A percentile compares a stretch with the other conserved stretches of the same genome.
phyloP scores from a whole-genome alignment of 2,329 filamentous ascomycete species.

The Aspergillus quadrilineatus region DNA sequence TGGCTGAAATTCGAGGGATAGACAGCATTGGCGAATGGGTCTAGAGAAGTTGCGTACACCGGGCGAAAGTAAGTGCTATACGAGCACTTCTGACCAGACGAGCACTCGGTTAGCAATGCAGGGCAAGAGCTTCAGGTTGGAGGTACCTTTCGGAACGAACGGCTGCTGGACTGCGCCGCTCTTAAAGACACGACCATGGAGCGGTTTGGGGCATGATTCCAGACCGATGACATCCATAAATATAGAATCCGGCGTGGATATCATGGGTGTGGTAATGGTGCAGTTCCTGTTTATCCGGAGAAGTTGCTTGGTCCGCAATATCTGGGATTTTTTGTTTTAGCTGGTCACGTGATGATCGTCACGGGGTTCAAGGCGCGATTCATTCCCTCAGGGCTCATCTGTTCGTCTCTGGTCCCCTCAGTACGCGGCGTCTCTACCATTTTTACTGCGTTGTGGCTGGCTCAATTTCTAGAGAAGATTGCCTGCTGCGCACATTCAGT shows the following conservation, averaged over 20 bases:
- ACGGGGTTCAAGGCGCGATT: constrained; percentile 28
- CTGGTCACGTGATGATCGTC: constrained; percentile 34
- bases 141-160: constrained; percentile 29
- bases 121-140: neutral
- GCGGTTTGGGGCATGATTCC: constrained; percentile 39
- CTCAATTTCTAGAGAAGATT: constrained; percentile 4
- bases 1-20: neutral
- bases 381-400: constrained; percentile 20
- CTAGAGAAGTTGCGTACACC: constrained; percentile 5
- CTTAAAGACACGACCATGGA: constrained; percentile 38
- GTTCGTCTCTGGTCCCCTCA: constrained; percentile 19
- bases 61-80: constrained; percentile 8
- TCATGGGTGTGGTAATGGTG: neutral
- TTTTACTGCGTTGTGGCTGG: constrained; percentile 5
- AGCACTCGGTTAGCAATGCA: constrained; percentile 2
- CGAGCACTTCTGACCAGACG: constrained; percentile 9
- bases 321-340: too few relatives aligned
- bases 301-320: too few relatives aligned
- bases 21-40: constrained; percentile 8
- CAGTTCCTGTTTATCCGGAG: too few relatives aligned
- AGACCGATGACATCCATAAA: constrained; percentile 47
- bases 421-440: constrained; percentile 11
- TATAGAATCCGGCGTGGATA: constrained; percentile 22
- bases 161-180: constrained; percentile 31
- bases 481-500: constrained; percentile 8